phyloP scores from a whole-genome alignment of 345 rosid genomes.

The Cardamine resedifolia region DNA sequence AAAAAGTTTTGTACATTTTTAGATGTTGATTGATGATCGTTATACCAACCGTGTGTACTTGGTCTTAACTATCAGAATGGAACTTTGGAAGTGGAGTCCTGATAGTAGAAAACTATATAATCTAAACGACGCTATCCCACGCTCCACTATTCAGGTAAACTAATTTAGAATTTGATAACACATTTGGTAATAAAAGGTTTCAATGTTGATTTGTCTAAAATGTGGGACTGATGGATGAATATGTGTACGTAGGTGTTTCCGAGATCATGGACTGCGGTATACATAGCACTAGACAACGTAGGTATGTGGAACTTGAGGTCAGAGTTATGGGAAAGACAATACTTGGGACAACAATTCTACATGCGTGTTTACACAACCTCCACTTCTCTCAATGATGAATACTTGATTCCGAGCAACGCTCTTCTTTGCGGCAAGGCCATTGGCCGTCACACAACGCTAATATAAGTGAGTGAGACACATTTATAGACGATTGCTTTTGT shows the following conservation, averaged over 20 bases:
- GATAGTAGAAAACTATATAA: slow-evolving; percentile 58
- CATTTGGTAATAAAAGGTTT: background rate
- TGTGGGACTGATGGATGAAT: background rate
- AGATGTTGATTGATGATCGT: background rate
- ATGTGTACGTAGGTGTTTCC: slow-evolving; percentile 5
- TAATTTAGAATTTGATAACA: background rate
- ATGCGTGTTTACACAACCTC: slow-evolving; percentile 50
- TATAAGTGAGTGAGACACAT: background rate
- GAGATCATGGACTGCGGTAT: slow-evolving; percentile 20
- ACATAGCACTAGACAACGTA: slow-evolving; percentile 1
- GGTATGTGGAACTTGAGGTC: slow-evolving; percentile 28
- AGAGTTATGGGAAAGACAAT: slow-evolving; percentile 69
- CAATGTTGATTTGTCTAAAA: background rate
- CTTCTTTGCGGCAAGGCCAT: slow-evolving; percentile 68
- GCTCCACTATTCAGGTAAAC: slow-evolving; percentile 63
- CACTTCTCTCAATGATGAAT: slow-evolving; percentile 6
- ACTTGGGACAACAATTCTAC: slow-evolving; percentile 81
- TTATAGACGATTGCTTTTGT: background rate
- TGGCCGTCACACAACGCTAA: background rate
- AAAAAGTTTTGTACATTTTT: background rate
- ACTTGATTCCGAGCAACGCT: slow-evolving; percentile 4
- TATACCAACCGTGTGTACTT: background rate
- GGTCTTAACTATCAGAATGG: slow-evolving; percentile 53
- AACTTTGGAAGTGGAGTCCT: slow-evolving; percentile 72
- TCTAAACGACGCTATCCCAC: slow-evolving; percentile 60